Base-by-base conservation (phyloP, 805 yeast species). In the Schwanniomyces vanrijiae region DNA sequence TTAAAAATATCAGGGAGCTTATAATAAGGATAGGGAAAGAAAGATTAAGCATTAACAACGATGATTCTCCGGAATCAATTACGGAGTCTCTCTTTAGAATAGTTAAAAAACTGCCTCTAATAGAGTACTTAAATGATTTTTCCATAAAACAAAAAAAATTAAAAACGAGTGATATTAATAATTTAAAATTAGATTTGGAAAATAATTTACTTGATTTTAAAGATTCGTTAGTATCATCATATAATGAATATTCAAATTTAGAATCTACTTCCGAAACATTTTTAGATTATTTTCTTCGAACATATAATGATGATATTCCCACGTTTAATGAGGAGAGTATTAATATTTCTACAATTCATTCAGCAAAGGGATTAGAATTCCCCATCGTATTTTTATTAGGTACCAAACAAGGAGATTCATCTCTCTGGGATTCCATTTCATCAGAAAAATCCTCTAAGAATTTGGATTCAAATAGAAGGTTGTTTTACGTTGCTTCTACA, bases 331-430 rank as follows among this genome's bases (percentile, higher is more conserved):
- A 44, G 50, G 66, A 49, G 49, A 61, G 34, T 59, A 71, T 86
- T 5, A 81, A 80, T 43, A 53, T 86, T 1, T 81, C 90, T 0
- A 87, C 92, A 0, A 78, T 87, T 1, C 92, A 87, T 61, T 73
- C 88, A 0, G 82, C 91, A 1, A 87, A 87, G 54, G 92, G 94
- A 0, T 61, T 85, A 4, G 90, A 86, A 51, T 85, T 81, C 54
- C 90, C 90, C 0, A 70, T 84, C 10, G 89, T 84, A 1, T 85
- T 86, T 60, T 54, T 84, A 3, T 44, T 55, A 4, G 64, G 62
- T 2, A 26, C 35, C 13, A 18, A 37, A 8, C n/a, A 21, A 20
- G 18, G 45, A 46, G 21, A 11, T 31, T 4, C 51, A 40, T 24
- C 53, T 44, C 33, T 39, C 10, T 58, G 57, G 60, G 54, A 52